Evolutionary conservation across 2,329 filamentous ascomycete genomes (phyloP), one percentile per base, ranked within the genome.

Genomic region (Xylaria digitata): DNA sequence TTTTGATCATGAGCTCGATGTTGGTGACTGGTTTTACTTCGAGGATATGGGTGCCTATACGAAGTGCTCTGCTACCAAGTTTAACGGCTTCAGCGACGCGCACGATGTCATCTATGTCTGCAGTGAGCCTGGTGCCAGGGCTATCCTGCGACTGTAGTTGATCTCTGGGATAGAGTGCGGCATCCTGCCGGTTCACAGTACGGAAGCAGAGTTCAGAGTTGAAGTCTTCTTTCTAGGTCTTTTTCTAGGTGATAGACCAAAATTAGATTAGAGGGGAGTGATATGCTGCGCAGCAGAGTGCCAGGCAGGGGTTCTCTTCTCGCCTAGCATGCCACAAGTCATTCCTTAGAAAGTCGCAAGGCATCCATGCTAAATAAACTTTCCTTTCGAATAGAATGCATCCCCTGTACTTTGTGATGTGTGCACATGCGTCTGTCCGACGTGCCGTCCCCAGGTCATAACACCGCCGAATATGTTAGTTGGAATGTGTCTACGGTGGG

Each of bases 11-110:
- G 86, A 91, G 54, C 83, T 99, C 49, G 90, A 97, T 76, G 92
- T 97, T 7, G 96, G 96, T 59, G 96, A 99, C 80, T 99, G 96
- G 96, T 86, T 99, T 61, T 99, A 97, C 83, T 99, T 99, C 81
- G 93, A 97, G 82, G 89, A 97, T 69, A 99, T 99, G 96, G 96
- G 96, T 62, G 95, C 96, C 26, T 99, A 99, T 81, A 98, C 96
- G 74, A 97, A 94, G 86, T 98, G 95, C 85, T 97, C 94, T 67
- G 95, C 96, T 70, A 99, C 96, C 64, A 90, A 92, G 77, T 99
- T 99, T 90, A 99, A 99, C 74, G 96, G 96, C 70, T 99, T 98
- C 82, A 92, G 90, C 61, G 93, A 98, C 81, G 86, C 89, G 74
- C 96, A 99, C 80, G 92, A 97, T 75, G 91, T 96, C 70, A 90